Evolutionary conservation across 2,329 filamentous ascomycete species (phyloP), one percentile per base, ranked within the genome.

Genomic region (Botrytis squamosa): DNA sequence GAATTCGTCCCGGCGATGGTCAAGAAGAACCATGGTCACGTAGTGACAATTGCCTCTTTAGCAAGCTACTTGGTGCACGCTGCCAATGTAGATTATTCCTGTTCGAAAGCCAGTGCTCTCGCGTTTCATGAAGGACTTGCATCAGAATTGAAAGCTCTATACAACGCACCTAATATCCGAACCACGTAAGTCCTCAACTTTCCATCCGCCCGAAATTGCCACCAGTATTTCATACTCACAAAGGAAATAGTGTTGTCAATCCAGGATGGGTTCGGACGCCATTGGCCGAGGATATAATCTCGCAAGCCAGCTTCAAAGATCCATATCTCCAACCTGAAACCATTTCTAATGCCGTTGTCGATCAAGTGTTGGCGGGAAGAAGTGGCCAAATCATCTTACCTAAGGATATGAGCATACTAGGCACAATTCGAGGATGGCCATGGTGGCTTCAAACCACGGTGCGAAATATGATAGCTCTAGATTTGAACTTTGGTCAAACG

Each of bases 1-100:
- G 87, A 90, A 71, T 93, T 93, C 81, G 83, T 94, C 1, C 92
- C 92, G 0, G 81, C 83, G 76, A 92, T 94, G 87, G 82, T 92
- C 72, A 81, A 83, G 38, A 81, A 80, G 29, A 89, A 93, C 82
- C 91, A 93, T 82, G 92, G 92, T 75, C 91, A 92, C 85, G 82
- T 94, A 52, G 90, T 93, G 20, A 93, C 89, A 0, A 86, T 93
- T 46, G 89, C 91, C 29, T 90, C 87, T 14, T 60, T 77, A 73
- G 75, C 76, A 55, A 74, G 67, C 29, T 80, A 76, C 69, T 22
- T 79, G 29, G 75, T 77, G 8, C 71, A 75, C 46, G 75, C 77
- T 0, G 66, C 73, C 62, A 80, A 78, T 65, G 87, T 91, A 55
- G 91, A 93, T 82, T 94, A 94, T 82, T 84, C 85, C 4, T 87